Conservation (phyloP, 202 grass and related monocot species). For the Panicum hallii region DNA sequence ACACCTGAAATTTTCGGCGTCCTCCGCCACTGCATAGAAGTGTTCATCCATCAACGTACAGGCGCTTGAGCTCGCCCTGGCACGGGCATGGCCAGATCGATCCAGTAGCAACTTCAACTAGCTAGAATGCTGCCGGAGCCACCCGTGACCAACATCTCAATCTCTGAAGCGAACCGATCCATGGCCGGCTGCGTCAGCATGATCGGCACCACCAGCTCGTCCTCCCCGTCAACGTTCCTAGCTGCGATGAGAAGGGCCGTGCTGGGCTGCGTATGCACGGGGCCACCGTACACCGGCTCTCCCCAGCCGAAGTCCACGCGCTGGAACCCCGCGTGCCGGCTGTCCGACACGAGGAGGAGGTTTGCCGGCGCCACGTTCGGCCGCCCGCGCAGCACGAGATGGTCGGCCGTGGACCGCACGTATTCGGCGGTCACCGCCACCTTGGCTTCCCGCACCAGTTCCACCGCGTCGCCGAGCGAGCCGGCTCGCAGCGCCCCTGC, state of each 20-base stretch:
- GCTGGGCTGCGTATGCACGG: background rate
- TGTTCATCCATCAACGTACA: too few relatives aligned
- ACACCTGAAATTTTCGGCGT: too few relatives aligned
- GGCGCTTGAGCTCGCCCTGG: too few relatives aligned
- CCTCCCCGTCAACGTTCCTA: conserved; percentile 32
- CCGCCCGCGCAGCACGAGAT: conserved; percentile 38
- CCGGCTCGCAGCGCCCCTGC: conserved; percentile 24
- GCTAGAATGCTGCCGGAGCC: too few relatives aligned
- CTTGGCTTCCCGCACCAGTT: conserved; percentile 58
- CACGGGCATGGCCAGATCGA: too few relatives aligned
- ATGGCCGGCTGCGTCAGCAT: conserved; percentile 24
- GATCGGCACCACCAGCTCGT: conserved; percentile 25
- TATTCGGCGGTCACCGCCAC: conserved; percentile 44
- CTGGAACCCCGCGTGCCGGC: conserved; percentile 55
- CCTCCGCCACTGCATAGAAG: too few relatives aligned
- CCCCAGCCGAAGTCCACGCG: conserved; percentile 69
- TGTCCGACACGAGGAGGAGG: conserved; percentile 57
- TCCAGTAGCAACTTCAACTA: too few relatives aligned
- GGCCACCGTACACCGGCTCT: conserved; percentile 54
- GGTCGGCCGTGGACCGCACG: conserved; percentile 54
- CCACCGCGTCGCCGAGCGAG: conserved; percentile 46
- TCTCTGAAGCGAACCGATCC: too few relatives aligned
- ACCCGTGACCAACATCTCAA: too few relatives aligned
- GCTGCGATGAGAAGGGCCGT: conserved; percentile 27
- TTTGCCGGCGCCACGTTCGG: conserved; percentile 45